Base-by-base conservation (phyloP, 1,284 basidiomycete species). In the Malassezia sp. region DNA sequence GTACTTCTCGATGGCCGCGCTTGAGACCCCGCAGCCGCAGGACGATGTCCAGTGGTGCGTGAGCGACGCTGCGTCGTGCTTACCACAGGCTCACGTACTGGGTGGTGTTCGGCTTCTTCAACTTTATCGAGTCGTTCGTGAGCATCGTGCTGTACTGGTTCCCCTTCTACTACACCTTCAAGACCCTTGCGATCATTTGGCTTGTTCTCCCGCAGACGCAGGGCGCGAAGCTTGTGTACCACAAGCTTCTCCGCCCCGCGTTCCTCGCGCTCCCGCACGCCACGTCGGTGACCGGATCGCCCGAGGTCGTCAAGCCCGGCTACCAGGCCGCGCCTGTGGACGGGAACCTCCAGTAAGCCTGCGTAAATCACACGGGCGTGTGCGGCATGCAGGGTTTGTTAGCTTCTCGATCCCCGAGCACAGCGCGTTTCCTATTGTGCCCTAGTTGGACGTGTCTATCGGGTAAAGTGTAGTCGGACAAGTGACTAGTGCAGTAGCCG, bases 131-230 rank as follows among this genome's bases (percentile, higher is more conserved):
- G 62, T 59, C 61, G 34, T 69, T 69, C 50, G 53, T 59, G 42
- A 57, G 42, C 51, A 46, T 68, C 41, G 60, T 65, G 38, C 60
- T 68, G 40, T 61, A 68, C 52, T 69, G 85, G 84, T 77, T 91
- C 52, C 87, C 87, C 11, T 79, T 90, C 70, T 91, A 91, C 74
- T 83, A 82, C 71, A 75, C 80, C 40, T 53, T 85, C 64, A 90
- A 89, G 75, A 83, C 81, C 4, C 67, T 87, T 46, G 82, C 87
- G 64, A 78, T 91, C 26, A 79, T 90, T 49, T 91, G 86, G 74
- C 80, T 91, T 45, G 82, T 81, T 10, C 78, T 90, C n/a, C 88
- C 88, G 0, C 85, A 89, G 66, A 88, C 85, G 10, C 69, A 73
- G 64, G 67, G 67, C 32, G 67, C 67, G 51, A 67, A 69, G 67